Percentiles rank a stretch among this genome's conserved stretches.
Conservation (phyloP, 2,329 filamentous ascomycete species). For the Fusarium redolens region DNA sequence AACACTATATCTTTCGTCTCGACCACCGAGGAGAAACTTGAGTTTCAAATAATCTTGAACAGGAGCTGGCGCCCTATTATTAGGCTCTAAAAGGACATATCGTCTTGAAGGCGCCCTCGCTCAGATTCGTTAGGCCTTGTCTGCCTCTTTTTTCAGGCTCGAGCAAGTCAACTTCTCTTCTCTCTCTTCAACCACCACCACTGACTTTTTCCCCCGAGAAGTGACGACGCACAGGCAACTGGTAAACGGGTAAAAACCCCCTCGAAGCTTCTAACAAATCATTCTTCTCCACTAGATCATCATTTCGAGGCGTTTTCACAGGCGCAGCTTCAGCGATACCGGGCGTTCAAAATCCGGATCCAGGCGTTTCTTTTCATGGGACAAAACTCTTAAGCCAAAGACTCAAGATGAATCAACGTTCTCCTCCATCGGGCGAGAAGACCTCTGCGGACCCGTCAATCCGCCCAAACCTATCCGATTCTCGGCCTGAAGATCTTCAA, state of each 20-base stretch:
- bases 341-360: background rate
- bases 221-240: too few relatives aligned
- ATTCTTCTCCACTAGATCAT: background rate
- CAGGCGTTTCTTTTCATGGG: constrained; percentile 1
- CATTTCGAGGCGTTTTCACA: background rate
- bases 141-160: constrained; percentile 19
- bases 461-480: background rate
- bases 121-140: background rate
- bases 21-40: background rate
- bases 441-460: background rate
- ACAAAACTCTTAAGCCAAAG: background rate
- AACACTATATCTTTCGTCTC: background rate
- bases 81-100: background rate
- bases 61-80: too few relatives aligned
- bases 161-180: background rate
- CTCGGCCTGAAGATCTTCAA: background rate
- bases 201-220: background rate
- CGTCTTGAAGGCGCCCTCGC: background rate
- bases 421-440: background rate
- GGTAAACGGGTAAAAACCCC: background rate
- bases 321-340: background rate
- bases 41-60: background rate
- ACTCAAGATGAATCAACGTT: background rate
- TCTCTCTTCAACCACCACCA: background rate
- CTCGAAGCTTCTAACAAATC: background rate